phyloP scores from a whole-genome alignment of 2,329 filamentous ascomycete genomes.

The Aspergillus ochraceus region DNA sequence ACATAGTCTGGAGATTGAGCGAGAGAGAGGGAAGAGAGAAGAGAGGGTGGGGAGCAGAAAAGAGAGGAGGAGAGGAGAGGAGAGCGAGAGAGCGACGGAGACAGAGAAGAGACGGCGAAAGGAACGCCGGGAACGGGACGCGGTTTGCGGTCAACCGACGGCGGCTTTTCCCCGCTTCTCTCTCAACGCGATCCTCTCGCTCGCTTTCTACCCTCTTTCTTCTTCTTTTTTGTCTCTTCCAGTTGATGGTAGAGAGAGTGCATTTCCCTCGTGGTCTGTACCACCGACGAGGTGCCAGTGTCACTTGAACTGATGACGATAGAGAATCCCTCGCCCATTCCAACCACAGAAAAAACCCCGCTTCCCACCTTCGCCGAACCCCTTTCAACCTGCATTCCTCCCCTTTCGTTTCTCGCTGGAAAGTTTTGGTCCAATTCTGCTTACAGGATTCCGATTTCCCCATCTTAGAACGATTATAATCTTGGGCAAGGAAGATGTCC shows the following conservation, averaged over 20 bases:
- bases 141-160: slow-evolving; percentile 1
- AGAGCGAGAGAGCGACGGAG: slow-evolving; percentile 28
- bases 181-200: neutral
- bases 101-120: slow-evolving; percentile 1
- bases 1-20: slow-evolving; percentile 42
- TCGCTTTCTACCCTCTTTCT: neutral
- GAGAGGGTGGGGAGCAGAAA: slow-evolving; percentile 33
- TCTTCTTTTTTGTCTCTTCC: neutral
- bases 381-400: neutral
- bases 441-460: neutral
- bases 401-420: neutral
- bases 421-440: neutral
- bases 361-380: neutral
- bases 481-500: neutral
- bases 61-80: slow-evolving; percentile 29
- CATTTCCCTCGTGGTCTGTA: neutral
- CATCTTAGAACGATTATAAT: neutral
- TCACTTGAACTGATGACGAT: neutral
- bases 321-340: neutral
- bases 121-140: slow-evolving; percentile 10
- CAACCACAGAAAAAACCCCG: neutral
- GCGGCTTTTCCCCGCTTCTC: neutral
- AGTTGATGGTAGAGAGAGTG: neutral
- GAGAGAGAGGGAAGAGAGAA: slow-evolving; percentile 31
- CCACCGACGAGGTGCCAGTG: neutral